Evolutionary conservation across 2,329 filamentous ascomycete genomes (phyloP).

Genomic region (Aspergillus brasiliensis): DNA sequence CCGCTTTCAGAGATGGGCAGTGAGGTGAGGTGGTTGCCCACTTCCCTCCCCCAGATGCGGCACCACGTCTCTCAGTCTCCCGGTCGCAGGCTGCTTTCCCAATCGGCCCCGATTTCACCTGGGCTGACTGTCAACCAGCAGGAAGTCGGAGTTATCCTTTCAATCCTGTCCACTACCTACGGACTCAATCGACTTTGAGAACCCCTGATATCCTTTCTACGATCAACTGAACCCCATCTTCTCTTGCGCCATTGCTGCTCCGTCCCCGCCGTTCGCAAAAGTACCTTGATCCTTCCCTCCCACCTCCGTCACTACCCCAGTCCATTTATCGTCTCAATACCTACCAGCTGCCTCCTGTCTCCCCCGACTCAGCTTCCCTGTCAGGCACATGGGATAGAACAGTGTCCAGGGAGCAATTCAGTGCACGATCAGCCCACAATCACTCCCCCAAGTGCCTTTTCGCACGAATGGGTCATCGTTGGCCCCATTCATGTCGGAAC

Average conservation of each 20-base stretch:
- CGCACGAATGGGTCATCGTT: constrained; percentile 5
- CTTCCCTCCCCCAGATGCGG: not conserved
- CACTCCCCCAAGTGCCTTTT: not conserved
- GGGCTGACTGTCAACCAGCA: not conserved
- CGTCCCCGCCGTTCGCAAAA: not conserved
- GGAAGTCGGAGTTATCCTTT: not conserved
- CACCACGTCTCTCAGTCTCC: constrained; percentile 1
- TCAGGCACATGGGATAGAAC: not conserved
- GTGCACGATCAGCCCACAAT: not conserved
- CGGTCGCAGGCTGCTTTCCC: constrained; percentile 4
- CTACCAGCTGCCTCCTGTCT: not conserved
- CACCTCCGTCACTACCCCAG: not conserved
- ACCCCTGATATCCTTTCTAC: not conserved
- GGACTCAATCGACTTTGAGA: not conserved
- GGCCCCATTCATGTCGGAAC: not conserved
- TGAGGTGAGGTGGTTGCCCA: not conserved
- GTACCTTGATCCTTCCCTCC: constrained; percentile 4
- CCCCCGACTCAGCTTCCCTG: not conserved
- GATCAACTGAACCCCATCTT: not conserved
- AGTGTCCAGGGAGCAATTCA: not conserved
- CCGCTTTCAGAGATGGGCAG: not conserved
- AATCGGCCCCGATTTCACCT: constrained; percentile 1
- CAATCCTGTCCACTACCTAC: not conserved
- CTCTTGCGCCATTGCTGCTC: not conserved
- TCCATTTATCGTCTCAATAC: not conserved